These are phyloP conservation scores for Saturnispora sanitii DNA, from an alignment of 805 yeast species.

Conservation along the genomic window DNA sequence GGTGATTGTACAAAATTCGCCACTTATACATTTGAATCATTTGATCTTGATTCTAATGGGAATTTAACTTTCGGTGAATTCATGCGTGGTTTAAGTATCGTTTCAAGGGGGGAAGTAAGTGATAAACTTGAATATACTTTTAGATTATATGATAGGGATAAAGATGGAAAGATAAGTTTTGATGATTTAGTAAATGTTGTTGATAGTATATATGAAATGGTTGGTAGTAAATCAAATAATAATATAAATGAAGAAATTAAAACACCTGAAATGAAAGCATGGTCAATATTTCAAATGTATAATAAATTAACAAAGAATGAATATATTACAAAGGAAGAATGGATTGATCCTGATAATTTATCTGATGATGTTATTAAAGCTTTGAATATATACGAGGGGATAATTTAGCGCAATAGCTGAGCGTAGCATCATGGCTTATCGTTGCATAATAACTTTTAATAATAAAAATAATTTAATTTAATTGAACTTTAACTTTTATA, in stretches of 20 bases:
- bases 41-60: conserved; percentile 74
- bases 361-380: conserved; percentile 74
- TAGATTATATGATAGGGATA: conserved; percentile 73
- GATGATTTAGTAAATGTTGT: conserved; percentile 75
- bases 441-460: too few species aligned
- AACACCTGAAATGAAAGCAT: conserved; percentile 82
- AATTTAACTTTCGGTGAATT: conserved; percentile 87
- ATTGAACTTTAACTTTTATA: too few species aligned
- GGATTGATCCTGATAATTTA: conserved; percentile 66
- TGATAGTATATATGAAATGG: conserved; percentile 83
- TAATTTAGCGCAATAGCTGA: too few species aligned
- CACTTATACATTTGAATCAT: conserved; percentile 76
- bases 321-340: conserved; percentile 66
- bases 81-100: conserved; percentile 75
- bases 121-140: conserved; percentile 89
- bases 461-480: too few species aligned
- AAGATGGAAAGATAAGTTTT: conserved; percentile 65
- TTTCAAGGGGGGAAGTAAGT: conserved; percentile 75
- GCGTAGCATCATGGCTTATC: too few species aligned
- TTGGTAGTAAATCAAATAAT: conserved; percentile 79
- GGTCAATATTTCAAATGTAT: conserved; percentile 40
- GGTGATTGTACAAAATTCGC: conserved; percentile 95
- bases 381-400: conserved; percentile 41
- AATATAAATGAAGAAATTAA: conserved; percentile 81
- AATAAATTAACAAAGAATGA: neutral